Conservation (phyloP, 140 eudicot genomes). For the Stevia rebaudiana region DNA sequence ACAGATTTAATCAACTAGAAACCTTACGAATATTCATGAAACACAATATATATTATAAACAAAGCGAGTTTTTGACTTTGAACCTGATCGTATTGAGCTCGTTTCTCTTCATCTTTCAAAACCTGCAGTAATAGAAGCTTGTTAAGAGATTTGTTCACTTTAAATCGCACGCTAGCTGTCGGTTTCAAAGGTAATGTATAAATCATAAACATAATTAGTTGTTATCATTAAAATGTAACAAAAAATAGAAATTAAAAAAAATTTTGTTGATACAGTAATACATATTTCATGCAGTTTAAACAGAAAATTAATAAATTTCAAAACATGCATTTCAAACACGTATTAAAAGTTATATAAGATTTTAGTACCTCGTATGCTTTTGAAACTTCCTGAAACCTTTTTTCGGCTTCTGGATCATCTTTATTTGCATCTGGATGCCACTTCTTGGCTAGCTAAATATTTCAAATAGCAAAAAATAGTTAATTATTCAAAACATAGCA, state of each 20-base stretch:
- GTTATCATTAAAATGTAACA: not conserved
- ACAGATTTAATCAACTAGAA: not conserved
- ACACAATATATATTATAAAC: not conserved
- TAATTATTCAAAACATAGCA: not conserved
- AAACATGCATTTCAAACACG: not conserved
- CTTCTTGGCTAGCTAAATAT: conserved; percentile 72
- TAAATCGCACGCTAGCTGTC: not conserved
- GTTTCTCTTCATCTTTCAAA: conserved; percentile 85
- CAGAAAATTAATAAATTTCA: not conserved
- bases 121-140: conserved; percentile 40
- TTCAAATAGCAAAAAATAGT: conserved; percentile 10
- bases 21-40: not conserved
- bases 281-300: not conserved
- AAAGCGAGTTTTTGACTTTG: conserved; percentile 7
- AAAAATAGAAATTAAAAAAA: too few relatives aligned
- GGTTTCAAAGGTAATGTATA: not conserved
- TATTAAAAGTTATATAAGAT: not conserved
- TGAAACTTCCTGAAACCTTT: conserved; percentile 72
- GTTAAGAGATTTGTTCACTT: not conserved
- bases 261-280: not conserved
- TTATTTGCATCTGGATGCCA: conserved; percentile 94
- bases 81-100: conserved; percentile 86
- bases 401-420: conserved; percentile 86
- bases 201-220: not conserved
- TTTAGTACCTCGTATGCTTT: conserved; percentile 85